Evolutionary conservation across 495 filamentous ascomycete genomes (phyloP), one percentile per base, ranked within the genome.

Genomic region (Lepraria neglecta): DNA sequence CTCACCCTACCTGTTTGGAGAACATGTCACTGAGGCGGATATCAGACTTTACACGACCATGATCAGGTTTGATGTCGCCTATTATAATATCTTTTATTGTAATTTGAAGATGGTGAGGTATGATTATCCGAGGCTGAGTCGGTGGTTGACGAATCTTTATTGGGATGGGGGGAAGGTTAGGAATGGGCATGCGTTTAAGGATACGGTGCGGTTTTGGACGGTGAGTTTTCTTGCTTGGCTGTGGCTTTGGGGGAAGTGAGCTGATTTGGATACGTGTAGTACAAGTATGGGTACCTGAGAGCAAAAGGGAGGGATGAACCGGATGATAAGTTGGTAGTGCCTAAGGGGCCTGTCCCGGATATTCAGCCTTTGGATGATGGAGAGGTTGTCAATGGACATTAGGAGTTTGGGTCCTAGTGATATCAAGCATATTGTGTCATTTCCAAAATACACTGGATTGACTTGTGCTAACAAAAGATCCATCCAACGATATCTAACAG

Each of bases 131-230:
- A 71, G 72, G 6, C 74, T 91, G 35, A 79, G 91, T 65, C 72
- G 71, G 52, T 91, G 89, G 89, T 74, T 89, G 71, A 74, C 83
- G 62, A 74, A 80, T 42, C 73, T 92, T 40, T 91, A 91, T 72
- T 91, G 85, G 81, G 82, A 85, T 64, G 74, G 82, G 19, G 78
- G 80, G 9, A 73, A 76, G 59, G 66, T 67, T 54, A 78, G 76
- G 4, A 71, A 72, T 14, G 77, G 80, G 17, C 69, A 70, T 11
- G 87, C 82, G 2, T 92, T 92, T 69, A 80, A 76, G 66, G 78
- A 84, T 53, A 90, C 88, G 15, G 87, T 87, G 21, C 75, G 83
- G 60, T 90, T 91, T 67, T 70, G 80, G 62, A 57, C 70, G 62
- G 82, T 84, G 64, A 74, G 78, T 75, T 24, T 54, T 61, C 21